These are phyloP conservation scores for Fusarium ramigenum DNA, from an alignment of 2,329 filamentous ascomycete species.

Conservation along the genomic window DNA sequence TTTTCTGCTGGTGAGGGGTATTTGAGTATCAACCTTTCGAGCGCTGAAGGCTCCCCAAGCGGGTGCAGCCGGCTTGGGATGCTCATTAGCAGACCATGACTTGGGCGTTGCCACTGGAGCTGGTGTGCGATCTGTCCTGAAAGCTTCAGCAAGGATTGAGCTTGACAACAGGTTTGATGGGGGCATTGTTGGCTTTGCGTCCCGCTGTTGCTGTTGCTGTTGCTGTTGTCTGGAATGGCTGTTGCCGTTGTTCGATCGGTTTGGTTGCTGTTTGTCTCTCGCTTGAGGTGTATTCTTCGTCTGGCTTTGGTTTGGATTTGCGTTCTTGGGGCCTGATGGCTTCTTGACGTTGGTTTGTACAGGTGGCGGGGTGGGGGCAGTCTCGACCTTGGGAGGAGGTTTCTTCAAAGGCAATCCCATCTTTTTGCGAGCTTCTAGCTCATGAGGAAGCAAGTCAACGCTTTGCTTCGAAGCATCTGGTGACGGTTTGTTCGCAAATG, in stretches of 20 bases:
- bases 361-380: background rate
- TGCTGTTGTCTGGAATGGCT: conserved; percentile 1
- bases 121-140: conserved; percentile 44
- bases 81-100: conserved; percentile 37
- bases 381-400: background rate
- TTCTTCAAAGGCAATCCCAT: conserved; percentile 36
- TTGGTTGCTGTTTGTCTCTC: background rate
- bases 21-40: conserved; percentile 33
- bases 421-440: conserved; percentile 48
- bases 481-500: conserved; percentile 31
- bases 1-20: conserved; percentile 12
- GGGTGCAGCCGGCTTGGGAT: conserved; percentile 1
- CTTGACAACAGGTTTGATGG: conserved; percentile 35
- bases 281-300: background rate
- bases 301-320: conserved; percentile 4
- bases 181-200: background rate
- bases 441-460: conserved; percentile 50
- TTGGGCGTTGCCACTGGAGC: conserved; percentile 39
- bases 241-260: background rate
- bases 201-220: conserved; percentile 14
- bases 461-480: background rate
- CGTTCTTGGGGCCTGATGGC: background rate
- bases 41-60: conserved; percentile 40
- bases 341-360: conserved; percentile 5
- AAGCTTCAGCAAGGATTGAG: conserved; percentile 47